phyloP scores from a whole-genome alignment of 257 asterid genomes.

The Solanum appendiculatum region DNA sequence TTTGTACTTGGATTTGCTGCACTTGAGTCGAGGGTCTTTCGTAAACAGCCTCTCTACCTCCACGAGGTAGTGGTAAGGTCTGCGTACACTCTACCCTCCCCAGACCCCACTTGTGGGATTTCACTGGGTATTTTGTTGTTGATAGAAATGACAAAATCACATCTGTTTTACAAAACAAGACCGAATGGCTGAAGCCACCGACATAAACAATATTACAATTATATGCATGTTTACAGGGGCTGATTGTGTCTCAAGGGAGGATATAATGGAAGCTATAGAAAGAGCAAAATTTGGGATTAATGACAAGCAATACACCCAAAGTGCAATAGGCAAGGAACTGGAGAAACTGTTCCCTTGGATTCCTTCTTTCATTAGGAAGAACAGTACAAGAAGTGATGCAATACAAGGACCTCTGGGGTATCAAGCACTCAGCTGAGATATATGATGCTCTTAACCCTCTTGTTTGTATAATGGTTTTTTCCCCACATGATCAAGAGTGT shows the following conservation, averaged over 20 bases:
- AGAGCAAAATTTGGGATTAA: constrained; percentile 86
- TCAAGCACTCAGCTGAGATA: constrained; percentile 59
- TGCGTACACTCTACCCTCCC: not conserved
- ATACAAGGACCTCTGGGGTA: constrained; percentile 56
- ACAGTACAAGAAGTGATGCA: constrained; percentile 33
- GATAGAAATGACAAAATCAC: not conserved
- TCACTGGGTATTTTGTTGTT: not conserved
- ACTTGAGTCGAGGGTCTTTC: not conserved
- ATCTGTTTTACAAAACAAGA: not conserved
- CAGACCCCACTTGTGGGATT: not conserved
- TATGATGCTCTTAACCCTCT: not conserved
- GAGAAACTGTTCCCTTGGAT: constrained; percentile 87
- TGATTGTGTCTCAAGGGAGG: constrained; percentile 74
- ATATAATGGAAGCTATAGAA: constrained; percentile 87
- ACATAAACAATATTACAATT: not conserved
- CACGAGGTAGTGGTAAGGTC: not conserved
- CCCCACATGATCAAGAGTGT: not conserved
- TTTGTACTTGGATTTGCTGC: not conserved
- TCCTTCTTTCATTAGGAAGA: constrained; percentile 57
- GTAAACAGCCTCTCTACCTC: not conserved
- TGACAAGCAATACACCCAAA: constrained; percentile 29
- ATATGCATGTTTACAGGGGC: constrained; percentile 45
- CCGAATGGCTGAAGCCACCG: not conserved
- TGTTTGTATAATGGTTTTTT: not conserved
- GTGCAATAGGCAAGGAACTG: constrained; percentile 53